phyloP scores from a whole-genome alignment of 1,139 yeast genomes.

The Meyerozyma guilliermondii region DNA sequence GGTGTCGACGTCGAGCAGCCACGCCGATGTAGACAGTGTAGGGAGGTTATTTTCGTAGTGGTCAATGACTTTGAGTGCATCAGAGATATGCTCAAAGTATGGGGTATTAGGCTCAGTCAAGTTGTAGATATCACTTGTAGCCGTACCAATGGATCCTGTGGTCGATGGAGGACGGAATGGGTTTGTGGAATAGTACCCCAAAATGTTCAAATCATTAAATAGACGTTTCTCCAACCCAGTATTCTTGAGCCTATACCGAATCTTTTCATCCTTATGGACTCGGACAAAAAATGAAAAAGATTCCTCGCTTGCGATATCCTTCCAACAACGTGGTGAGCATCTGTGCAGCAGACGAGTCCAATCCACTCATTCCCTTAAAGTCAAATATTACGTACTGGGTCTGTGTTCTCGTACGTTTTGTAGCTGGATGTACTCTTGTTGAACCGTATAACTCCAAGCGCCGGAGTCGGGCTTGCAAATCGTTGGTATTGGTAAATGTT shows the following conservation, averaged over 20 bases:
- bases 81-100: slow-evolving; percentile 37
- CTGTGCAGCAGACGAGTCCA: slow-evolving; percentile 87
- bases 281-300: slow-evolving; percentile 63
- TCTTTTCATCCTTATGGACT: slow-evolving; percentile 39
- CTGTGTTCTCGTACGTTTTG: slow-evolving; percentile 53
- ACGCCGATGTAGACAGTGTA: neutral
- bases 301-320: slow-evolving; percentile 51
- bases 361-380: slow-evolving; percentile 76
- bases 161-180: neutral
- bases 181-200: slow-evolving; percentile 26
- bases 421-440: slow-evolving; percentile 77
- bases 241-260: slow-evolving; percentile 24
- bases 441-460: slow-evolving; percentile 86
- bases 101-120: slow-evolving; percentile 29
- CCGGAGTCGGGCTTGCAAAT: slow-evolving; percentile 66
- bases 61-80: slow-evolving; percentile 40
- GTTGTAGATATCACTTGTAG: slow-evolving; percentile 11
- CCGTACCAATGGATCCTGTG: neutral
- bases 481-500: slow-evolving; percentile 87
- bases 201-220: slow-evolving; percentile 19
- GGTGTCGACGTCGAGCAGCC: slow-evolving; percentile 6
- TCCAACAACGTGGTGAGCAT: slow-evolving; percentile 58
- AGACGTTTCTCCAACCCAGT: slow-evolving; percentile 31
- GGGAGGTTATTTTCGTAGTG: slow-evolving; percentile 20
- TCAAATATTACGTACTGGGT: slow-evolving; percentile 74